Evolutionary conservation across 2,329 filamentous ascomycete genomes (phyloP).

Genomic region (Hypoxylon sp.): DNA sequence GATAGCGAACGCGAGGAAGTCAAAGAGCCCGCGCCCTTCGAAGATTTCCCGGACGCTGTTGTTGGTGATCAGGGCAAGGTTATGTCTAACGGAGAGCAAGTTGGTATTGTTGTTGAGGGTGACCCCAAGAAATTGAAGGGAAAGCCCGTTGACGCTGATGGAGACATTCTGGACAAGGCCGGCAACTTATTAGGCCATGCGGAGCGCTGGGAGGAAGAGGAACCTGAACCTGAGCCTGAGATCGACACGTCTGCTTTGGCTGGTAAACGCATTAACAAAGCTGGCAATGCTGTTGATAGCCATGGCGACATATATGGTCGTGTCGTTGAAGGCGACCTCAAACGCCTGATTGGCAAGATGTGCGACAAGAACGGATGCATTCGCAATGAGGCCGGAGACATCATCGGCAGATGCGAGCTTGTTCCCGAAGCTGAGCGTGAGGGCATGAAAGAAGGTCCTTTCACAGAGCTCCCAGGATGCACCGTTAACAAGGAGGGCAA

Average conservation of each 20-base stretch:
- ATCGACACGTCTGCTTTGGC: conserved; percentile 74
- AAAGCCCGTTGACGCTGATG: conserved; percentile 76
- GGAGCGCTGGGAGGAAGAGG: conserved; percentile 74
- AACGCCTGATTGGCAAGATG: conserved; percentile 76
- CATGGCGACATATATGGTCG: conserved; percentile 72
- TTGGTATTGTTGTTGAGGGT: conserved; percentile 75
- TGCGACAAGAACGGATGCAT: conserved; percentile 80
- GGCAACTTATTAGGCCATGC: conserved; percentile 77
- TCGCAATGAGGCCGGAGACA: conserved; percentile 79
- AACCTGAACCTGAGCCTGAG: conserved; percentile 65
- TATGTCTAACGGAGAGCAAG: conserved; percentile 65
- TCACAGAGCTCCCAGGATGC: conserved; percentile 75
- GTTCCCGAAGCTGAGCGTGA: conserved; percentile 77
- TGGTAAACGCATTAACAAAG: conserved; percentile 80
- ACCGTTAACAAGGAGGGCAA: conserved; percentile 79
- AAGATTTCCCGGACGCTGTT: conserved; percentile 69
- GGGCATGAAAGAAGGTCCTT: conserved; percentile 75
- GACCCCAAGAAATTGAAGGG: conserved; percentile 75
- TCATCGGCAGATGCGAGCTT: conserved; percentile 77
- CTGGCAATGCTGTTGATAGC: conserved; percentile 72
- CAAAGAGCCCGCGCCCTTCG: conserved; percentile 67
- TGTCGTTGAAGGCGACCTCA: conserved; percentile 76
- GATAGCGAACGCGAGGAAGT: conserved; percentile 65
- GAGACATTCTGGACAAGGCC: conserved; percentile 76
- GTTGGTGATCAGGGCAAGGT: conserved; percentile 69